Evolutionary conservation across 306 rosid species (phyloP).

Genomic region (Hippophae gyantsensis): DNA sequence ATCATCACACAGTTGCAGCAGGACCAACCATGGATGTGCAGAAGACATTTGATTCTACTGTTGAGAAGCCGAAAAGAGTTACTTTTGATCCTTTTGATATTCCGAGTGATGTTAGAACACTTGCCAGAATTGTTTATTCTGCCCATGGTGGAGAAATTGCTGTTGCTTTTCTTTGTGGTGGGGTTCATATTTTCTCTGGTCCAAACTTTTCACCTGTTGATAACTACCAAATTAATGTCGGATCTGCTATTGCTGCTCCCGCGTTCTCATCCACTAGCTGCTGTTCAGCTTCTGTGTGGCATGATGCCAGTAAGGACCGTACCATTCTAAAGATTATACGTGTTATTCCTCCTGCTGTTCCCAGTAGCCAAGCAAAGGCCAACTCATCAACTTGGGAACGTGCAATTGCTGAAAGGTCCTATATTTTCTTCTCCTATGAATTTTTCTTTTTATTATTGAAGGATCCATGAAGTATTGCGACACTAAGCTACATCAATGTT

Average conservation of each 20-base stretch:
- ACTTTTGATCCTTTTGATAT: conserved; percentile 94
- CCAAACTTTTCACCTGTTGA: conserved; percentile 79
- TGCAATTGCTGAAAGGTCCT: conserved; percentile 93
- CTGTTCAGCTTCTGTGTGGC: conserved; percentile 99
- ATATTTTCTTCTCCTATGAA: background rate
- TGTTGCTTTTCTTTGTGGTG: conserved; percentile 91
- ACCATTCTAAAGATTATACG: conserved; percentile 76
- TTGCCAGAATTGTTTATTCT: conserved; percentile 87
- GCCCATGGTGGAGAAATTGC: conserved; percentile 99
- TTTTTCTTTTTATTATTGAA: background rate
- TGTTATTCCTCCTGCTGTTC: conserved; percentile 88
- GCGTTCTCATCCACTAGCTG: conserved; percentile 98
- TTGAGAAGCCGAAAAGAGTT: conserved; percentile 56
- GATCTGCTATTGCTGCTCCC: conserved; percentile 97
- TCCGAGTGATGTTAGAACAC: conserved; percentile 97
- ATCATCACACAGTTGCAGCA: conserved; percentile 42
- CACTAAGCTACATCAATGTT: conserved; percentile 8
- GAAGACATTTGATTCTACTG: conserved; percentile 36
- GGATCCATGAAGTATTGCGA: background rate
- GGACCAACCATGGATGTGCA: conserved; percentile 47
- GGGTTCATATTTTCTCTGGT: conserved; percentile 93
- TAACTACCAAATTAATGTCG: conserved; percentile 88
- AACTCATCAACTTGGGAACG: conserved; percentile 90
- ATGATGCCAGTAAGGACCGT: conserved; percentile 56
- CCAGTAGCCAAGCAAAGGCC: conserved; percentile 63